A percentile compares a stretch with the other conserved stretches of the same genome.
phyloP scores from a whole-genome alignment of 2,329 filamentous ascomycete species.

The Neofusicoccum umdonicola region DNA sequence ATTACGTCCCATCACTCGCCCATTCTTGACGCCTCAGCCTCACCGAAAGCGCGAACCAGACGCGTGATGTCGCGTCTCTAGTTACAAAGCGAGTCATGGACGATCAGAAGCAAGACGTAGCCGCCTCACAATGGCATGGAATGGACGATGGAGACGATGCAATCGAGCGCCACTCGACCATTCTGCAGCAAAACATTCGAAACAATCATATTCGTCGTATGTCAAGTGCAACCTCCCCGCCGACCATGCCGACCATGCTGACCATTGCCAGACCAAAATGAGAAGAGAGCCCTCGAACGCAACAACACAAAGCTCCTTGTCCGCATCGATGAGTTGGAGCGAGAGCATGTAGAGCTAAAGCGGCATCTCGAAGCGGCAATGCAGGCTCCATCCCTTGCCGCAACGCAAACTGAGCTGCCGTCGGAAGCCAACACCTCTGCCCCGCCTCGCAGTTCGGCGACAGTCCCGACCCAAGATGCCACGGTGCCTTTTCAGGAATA shows the following conservation, averaged over 20 bases:
- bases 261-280: background rate
- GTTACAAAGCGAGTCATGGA: background rate
- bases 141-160: background rate
- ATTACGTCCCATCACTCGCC: background rate
- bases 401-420: background rate
- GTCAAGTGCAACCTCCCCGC: background rate
- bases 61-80: slow-evolving; percentile 1
- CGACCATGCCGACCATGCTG: background rate
- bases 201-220: background rate
- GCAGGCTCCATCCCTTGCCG: background rate
- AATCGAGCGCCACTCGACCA: background rate
- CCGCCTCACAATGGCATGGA: background rate
- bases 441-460: background rate
- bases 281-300: background rate
- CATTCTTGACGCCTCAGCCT: background rate
- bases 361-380: slow-evolving; percentile 10
- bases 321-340: slow-evolving; percentile 10
- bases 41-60: background rate
- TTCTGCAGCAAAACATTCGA: background rate
- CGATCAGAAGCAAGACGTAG: background rate
- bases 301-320: background rate
- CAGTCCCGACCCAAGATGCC: background rate
- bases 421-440: background rate
- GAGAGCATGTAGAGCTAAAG: slow-evolving; percentile 21
- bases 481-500: slow-evolving; percentile 27